Conservation (phyloP, 2,329 filamentous ascomycete species). For the Neofusicoccum ribis region DNA sequence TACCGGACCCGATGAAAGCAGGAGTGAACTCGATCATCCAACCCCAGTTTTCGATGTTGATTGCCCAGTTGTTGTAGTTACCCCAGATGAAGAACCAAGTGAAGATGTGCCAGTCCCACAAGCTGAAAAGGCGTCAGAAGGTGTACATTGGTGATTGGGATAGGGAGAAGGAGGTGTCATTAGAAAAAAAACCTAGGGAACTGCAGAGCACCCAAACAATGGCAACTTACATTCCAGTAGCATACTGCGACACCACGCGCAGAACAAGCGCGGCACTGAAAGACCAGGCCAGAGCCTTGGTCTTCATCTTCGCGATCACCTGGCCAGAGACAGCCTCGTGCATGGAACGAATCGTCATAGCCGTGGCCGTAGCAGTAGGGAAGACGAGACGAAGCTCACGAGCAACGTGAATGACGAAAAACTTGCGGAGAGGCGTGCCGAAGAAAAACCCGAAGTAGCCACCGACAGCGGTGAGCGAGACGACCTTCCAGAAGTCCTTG, state of each 20-base stretch:
- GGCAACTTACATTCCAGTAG: conserved; percentile 55
- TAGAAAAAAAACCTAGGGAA: too few relatives aligned
- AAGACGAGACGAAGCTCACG: conserved; percentile 62
- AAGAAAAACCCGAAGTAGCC: conserved; percentile 67
- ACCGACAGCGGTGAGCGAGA: conserved; percentile 62
- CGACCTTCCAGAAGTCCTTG: conserved; percentile 58
- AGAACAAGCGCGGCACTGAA: conserved; percentile 54
- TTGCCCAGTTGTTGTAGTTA: conserved; percentile 50
- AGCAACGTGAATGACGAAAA: conserved; percentile 67
- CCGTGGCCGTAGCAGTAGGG: conserved; percentile 61
- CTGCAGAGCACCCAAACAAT: conserved; percentile 22
- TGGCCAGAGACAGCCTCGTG: conserved; percentile 57
- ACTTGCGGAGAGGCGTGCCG: conserved; percentile 54
- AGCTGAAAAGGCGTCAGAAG: conserved; percentile 13
- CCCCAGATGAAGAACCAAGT: conserved; percentile 59
- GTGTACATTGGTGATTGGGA: too few relatives aligned
- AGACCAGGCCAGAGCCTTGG: conserved; percentile 54
- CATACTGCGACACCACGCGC: conserved; percentile 60
- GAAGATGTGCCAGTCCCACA: conserved; percentile 61
- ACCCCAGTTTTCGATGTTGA: conserved; percentile 61
- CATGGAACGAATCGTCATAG: conserved; percentile 64
- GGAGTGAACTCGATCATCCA: conserved; percentile 62
- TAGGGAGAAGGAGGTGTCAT: too few relatives aligned
- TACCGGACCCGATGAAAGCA: conserved; percentile 55
- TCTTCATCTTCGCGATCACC: conserved; percentile 56